Evolutionary conservation across 495 filamentous ascomycete genomes (phyloP).

Genomic region (Penicillium salamii): DNA sequence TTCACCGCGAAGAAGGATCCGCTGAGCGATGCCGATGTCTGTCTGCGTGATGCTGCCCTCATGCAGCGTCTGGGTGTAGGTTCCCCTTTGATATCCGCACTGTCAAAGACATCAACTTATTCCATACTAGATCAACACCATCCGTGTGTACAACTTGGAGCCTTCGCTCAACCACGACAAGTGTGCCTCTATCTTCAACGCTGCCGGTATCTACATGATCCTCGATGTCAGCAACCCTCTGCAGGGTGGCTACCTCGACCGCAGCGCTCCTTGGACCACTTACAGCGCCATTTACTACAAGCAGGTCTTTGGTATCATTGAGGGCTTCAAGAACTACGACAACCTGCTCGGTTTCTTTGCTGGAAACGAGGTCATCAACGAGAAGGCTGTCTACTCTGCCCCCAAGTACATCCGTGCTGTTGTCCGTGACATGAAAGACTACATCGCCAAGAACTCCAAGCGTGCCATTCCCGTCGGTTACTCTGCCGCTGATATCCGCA

Average conservation of each 20-base stretch:
- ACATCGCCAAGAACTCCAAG: slow-evolving; percentile 68
- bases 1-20: slow-evolving; percentile 72
- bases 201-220: slow-evolving; percentile 70
- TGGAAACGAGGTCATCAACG: slow-evolving; percentile 91
- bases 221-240: slow-evolving; percentile 92
- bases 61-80: slow-evolving; percentile 76
- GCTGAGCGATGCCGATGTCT: slow-evolving; percentile 68
- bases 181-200: slow-evolving; percentile 90
- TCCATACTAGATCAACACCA: slow-evolving; percentile 67
- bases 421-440: slow-evolving; percentile 81
- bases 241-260: slow-evolving; percentile 69
- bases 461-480: slow-evolving; percentile 82
- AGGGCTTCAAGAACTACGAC: slow-evolving; percentile 90
- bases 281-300: slow-evolving; percentile 76
- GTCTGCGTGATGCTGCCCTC: slow-evolving; percentile 86
- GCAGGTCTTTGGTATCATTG: slow-evolving; percentile 84
- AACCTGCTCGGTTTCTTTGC: slow-evolving; percentile 91
- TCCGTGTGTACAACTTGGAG: slow-evolving; percentile 90
- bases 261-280: slow-evolving; percentile 59
- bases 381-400: slow-evolving; percentile 41
- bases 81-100: not conserved
- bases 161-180: slow-evolving; percentile 81
- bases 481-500: slow-evolving; percentile 89
- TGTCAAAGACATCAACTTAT: slow-evolving; percentile 2
- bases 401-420: slow-evolving; percentile 58